phyloP scores from a whole-genome alignment of 2,329 filamentous ascomycete genomes.

The Acrodontium crateriforme region DNA sequence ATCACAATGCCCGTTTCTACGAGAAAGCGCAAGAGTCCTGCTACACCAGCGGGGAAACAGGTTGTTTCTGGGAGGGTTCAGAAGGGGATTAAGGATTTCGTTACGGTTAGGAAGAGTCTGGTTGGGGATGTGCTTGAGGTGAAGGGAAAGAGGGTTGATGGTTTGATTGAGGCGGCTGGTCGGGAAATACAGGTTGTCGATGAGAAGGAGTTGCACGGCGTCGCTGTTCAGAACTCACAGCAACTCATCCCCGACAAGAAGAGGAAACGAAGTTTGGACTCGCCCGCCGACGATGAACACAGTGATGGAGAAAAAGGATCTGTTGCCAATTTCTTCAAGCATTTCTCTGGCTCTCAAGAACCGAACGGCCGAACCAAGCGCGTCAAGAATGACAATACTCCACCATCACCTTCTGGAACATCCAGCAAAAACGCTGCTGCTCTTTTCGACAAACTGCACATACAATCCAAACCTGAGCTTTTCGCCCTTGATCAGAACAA shows the following conservation, averaged over 20 bases:
- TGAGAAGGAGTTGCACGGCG: slow-evolving; percentile 8
- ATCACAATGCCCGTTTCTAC: too few species aligned
- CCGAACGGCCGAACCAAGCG: slow-evolving; percentile 15
- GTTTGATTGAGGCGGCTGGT: too few species aligned
- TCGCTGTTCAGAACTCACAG: slow-evolving; percentile 3
- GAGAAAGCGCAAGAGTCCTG: too few species aligned
- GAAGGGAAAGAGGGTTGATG: too few species aligned
- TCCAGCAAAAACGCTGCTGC: slow-evolving; percentile 21
- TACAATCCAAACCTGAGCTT: slow-evolving; percentile 13
- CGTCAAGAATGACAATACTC: slow-evolving; percentile 16
- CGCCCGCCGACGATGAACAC: slow-evolving; percentile 12
- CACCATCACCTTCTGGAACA: slow-evolving; percentile 20
- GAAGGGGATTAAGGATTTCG: slow-evolving; percentile 13
- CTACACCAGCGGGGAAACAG: too few species aligned
- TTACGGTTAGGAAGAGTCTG: slow-evolving; percentile 9
- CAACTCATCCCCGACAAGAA: slow-evolving; percentile 8
- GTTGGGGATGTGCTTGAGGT: slow-evolving; percentile 4
- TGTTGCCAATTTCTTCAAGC: slow-evolving; percentile 6
- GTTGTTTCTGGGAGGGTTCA: background rate
- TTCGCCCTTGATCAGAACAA: slow-evolving; percentile 8
- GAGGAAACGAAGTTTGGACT: slow-evolving; percentile 13
- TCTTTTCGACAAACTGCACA: slow-evolving; percentile 22
- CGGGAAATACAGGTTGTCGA: slow-evolving; percentile 10
- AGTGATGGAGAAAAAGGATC: slow-evolving; percentile 6
- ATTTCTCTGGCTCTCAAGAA: slow-evolving; percentile 6